Evolutionary conservation across 768 basidiomycete genomes (phyloP), one percentile per base, ranked within the genome.

Genomic region (Amanita exitialis): DNA sequence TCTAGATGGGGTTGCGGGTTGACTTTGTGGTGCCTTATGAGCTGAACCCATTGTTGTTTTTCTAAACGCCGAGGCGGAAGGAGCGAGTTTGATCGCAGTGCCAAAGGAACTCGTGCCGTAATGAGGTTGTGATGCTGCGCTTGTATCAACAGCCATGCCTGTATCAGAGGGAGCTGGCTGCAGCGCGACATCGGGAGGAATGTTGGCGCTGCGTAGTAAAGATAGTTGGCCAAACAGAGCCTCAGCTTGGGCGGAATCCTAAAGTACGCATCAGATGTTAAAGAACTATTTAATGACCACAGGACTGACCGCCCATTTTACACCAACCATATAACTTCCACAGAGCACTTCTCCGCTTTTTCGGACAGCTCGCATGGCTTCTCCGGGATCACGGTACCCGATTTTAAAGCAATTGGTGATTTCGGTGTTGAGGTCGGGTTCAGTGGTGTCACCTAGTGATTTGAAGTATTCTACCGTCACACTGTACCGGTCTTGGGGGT

Each of bases 351-450:
- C 90, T 2, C 91, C 91, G 56, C 84, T 93, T 66, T 86, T 86
- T 45, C 87, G 71, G 13, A 90, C 79, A 2, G 90, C 88, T 9
- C 90, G 73, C 55, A 87, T 64, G 0, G 90, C 90, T 52, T 90
- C 87, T 20, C 77, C 82, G 6, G 79, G 68, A 54, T 86, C 79
- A 37, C 67, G 65, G 59, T 83, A 94, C 2, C 86, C 86, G 47
- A 93, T 82, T 47, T 76, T 77, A 64, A 94, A 90, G 68, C 87
- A 90, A 62, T 93, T 93, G 20, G 72, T 62, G 16, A 91, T 78
- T 38, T 89, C 85, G 0, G 71, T 63, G 59, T 83, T 78, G 8
- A 75, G 76, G 43, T 88, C 81, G 0, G 83, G 73, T 15, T 84
- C 83, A 2, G 84, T 83, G 30, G 82, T 68, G 12, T 79, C 78